Conservation (phyloP, 805 yeast species). For the Brettanomyces bruxellensis region DNA sequence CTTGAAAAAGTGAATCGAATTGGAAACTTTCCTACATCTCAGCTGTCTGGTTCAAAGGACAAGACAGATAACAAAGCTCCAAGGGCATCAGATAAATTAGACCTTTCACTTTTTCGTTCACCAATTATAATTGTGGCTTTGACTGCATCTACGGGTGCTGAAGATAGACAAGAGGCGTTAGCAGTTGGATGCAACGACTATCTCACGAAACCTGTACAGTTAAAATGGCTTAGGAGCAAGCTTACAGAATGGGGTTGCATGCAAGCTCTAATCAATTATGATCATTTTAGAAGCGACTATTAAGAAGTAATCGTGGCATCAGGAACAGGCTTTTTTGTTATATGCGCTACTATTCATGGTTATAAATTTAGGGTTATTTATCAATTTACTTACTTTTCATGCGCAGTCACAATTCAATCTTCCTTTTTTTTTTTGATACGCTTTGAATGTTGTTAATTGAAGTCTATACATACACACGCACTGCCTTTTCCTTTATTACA, state of each 20-base stretch:
- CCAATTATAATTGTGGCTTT: slow-evolving; percentile 98
- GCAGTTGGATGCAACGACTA: slow-evolving; percentile 98
- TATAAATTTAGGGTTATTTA: no score
- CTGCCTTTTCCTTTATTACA: no score
- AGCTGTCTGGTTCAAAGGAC: slow-evolving; percentile 6
- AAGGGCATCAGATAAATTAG: slow-evolving; percentile 41
- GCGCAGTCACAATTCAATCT: no score
- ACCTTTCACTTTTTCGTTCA: slow-evolving; percentile 59
- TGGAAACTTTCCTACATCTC: slow-evolving; percentile 40
- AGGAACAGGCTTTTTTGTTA: no score
- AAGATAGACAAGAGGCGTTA: slow-evolving; percentile 82
- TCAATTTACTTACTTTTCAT: no score
- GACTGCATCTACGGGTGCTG: slow-evolving; percentile 82
- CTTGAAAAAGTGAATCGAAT: slow-evolving; percentile 73
- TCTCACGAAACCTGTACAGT: slow-evolving; percentile 89
- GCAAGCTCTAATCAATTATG: slow-evolving; percentile 95
- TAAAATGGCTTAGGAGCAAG: slow-evolving; percentile 89
- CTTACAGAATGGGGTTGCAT: slow-evolving; percentile 98
- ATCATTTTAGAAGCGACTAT: slow-evolving; percentile 63
- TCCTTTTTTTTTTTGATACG: no score
- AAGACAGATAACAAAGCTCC: slow-evolving; percentile 9
- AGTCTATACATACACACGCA: no score
- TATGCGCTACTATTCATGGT: no score
- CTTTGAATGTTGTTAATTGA: no score
- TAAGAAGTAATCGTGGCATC: no score